Conservation (phyloP, 2,329 filamentous ascomycete species). For the Colletotrichum destructivum region DNA sequence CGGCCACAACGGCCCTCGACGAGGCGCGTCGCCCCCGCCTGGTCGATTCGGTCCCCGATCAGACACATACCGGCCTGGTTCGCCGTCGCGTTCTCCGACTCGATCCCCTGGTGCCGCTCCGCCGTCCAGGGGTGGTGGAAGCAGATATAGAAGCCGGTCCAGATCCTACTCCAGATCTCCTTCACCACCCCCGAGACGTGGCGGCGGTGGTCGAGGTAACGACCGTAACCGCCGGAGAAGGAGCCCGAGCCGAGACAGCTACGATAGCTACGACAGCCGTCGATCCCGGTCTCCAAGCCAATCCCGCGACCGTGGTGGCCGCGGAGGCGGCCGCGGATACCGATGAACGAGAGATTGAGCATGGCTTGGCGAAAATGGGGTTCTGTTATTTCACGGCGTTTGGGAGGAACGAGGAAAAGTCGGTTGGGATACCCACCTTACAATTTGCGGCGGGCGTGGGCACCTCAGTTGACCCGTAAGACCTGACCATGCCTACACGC, state of each 20-base stretch:
- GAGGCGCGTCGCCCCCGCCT: constrained; percentile 55
- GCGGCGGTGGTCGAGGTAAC: constrained; percentile 48
- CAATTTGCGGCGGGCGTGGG: constrained; percentile 29
- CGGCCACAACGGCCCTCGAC: constrained; percentile 54
- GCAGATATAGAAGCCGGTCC: constrained; percentile 63
- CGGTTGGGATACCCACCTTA: constrained; percentile 8
- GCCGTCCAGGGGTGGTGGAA: constrained; percentile 50
- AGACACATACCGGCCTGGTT: constrained; percentile 76
- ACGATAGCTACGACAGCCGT: constrained; percentile 58
- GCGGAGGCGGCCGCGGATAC: constrained; percentile 17
- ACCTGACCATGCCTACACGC: constrained; percentile 28
- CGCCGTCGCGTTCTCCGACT: constrained; percentile 65
- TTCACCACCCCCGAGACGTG: constrained; percentile 56
- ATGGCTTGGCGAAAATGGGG: constrained; percentile 6
- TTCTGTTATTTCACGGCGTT: constrained; percentile 36
- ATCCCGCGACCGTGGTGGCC: constrained; percentile 27
- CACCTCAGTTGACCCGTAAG: constrained; percentile 37
- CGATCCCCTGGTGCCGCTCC: constrained; percentile 55
- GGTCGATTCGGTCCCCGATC: constrained; percentile 60
- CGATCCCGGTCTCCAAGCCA: constrained; percentile 42
- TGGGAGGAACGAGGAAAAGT: constrained; percentile 33
- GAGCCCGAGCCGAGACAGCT: constrained; percentile 54
- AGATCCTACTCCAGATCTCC: constrained; percentile 63
- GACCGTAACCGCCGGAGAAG: constrained; percentile 50
- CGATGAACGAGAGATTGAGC: constrained; percentile 22